A percentile compares a stretch with the other conserved stretches of the same genome.
Conservation (phyloP, 768 basidiomycete genomes). For the Gymnopilus junonius region DNA sequence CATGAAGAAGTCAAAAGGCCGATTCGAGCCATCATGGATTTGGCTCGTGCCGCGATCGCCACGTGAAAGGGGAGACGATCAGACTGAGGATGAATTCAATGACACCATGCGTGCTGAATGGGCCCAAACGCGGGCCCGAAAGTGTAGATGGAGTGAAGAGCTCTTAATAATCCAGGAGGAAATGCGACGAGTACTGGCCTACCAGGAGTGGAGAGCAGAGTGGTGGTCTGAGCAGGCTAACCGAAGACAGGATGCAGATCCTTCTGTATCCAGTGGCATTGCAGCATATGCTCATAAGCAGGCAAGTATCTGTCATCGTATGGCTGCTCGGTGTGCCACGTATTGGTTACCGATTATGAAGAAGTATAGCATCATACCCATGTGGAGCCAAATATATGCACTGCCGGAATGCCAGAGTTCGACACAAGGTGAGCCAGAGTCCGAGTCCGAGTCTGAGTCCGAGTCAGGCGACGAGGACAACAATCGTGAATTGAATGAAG, state of each 20-base stretch:
- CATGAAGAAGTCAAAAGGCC: not conserved
- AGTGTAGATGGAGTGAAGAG: constrained; percentile 16
- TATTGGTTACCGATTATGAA: no score
- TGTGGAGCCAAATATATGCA: no score
- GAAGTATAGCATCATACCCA: no score
- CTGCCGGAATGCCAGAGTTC: no score
- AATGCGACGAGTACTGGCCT: constrained; percentile 5
- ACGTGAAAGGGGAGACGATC: not conserved
- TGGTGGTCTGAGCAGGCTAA: not conserved
- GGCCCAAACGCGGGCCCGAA: constrained; percentile 6
- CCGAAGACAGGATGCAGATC: not conserved
- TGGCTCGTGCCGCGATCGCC: constrained; percentile 16
- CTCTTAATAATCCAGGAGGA: constrained; percentile 6
- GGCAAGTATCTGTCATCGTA: no score
- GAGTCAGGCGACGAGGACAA: no score
- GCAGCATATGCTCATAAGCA: not conserved
- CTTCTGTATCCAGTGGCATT: not conserved
- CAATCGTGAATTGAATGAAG: no score
- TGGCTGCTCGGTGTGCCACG: no score
- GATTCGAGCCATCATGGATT: constrained; percentile 26
- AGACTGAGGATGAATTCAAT: constrained; percentile 13
- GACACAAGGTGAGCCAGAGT: no score
- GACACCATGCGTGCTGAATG: constrained; percentile 16
- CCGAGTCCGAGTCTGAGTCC: no score
- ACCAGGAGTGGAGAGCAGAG: constrained; percentile 1